Base-by-base conservation (phyloP, 768 basidiomycete genomes). In the Leucosporidium yakuticum region DNA sequence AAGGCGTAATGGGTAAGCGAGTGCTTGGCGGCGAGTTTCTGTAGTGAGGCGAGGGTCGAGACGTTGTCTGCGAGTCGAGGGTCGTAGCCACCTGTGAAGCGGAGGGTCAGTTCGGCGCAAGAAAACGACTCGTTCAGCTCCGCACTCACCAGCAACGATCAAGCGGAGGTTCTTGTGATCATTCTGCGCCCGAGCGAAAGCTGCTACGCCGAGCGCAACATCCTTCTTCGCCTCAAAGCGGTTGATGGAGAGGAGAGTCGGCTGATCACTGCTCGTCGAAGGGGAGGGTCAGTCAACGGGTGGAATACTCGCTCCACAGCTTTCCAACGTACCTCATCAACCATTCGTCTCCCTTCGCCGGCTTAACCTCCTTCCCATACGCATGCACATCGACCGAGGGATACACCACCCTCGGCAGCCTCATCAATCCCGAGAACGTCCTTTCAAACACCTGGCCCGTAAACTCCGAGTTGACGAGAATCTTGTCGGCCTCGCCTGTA, bases 171-270 rank as follows among this genome's bases (percentile, higher is more conserved):
- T 76, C 15, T 77, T 69, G 59, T 80, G 65, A 25, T 75, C 69
- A 14, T 59, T 17, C 20, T 69, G 54, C 36, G 91, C 77, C 19
- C 80, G 78, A 1, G 88, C 86, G 74, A 93, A 97, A 0, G 94
- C 81, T 53, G 86, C 80, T 9, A 98, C 81, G 0, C 94, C 96
- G 3, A 99, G 82, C 2, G 84, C 84, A 0, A 83, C 83, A 73
- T 98, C 95, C 80, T 99, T 99, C 82, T 98, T 98, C 75, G 83
- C 85, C 79, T 99, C 96, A 76, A 95, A 98, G 3, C 95, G 88
- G 77, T 99, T 98, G 47, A 98, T 80, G 7, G 94, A 81, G 1
- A 97, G 76, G 5, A 98, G 78, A 0, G 90, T 92, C 0, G 88
- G 90, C 5, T 83, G 82, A 44, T 84, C 78, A 53, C 86, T 87